phyloP scores from a whole-genome alignment of 2,329 filamentous ascomycete genomes.

The Didymella glomerata region DNA sequence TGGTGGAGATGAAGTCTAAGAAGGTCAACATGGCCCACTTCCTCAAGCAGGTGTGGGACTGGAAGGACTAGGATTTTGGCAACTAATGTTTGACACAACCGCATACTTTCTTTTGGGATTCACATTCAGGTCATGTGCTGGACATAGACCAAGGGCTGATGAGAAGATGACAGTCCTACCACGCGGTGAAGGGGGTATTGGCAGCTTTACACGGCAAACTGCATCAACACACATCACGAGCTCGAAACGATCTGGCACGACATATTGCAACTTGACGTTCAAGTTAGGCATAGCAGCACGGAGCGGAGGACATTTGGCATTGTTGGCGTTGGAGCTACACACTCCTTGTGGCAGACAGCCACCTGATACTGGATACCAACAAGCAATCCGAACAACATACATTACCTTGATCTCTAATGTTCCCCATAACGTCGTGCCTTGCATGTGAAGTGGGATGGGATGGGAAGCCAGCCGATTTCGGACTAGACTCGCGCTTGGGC shows the following conservation, averaged over 20 bases:
- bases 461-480: slow-evolving; percentile 2
- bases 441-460: slow-evolving; percentile 13
- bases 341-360: slow-evolving; percentile 34
- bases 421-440: background rate
- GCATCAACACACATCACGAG: background rate
- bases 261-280: slow-evolving; percentile 11
- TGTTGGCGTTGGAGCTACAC: slow-evolving; percentile 40
- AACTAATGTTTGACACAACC: slow-evolving; percentile 14
- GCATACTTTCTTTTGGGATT: slow-evolving; percentile 31
- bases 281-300: slow-evolving; percentile 16
- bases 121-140: slow-evolving; percentile 47
- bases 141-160: slow-evolving; percentile 43
- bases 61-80: slow-evolving; percentile 70
- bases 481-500: slow-evolving; percentile 11
- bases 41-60: slow-evolving; percentile 94
- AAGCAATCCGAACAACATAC: slow-evolving; percentile 21
- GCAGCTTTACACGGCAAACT: background rate
- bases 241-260: slow-evolving; percentile 9
- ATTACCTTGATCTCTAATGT: background rate
- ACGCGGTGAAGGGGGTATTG: background rate
- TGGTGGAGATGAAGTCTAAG: slow-evolving; percentile 94
- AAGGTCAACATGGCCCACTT: slow-evolving; percentile 98
- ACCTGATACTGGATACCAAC: slow-evolving; percentile 25
- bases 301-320: slow-evolving; percentile 36
- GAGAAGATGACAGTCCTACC: slow-evolving; percentile 3